These are phyloP conservation scores for Spinacia oleracea DNA, from an alignment of 179 eudicot species.

Conservation along the genomic window DNA sequence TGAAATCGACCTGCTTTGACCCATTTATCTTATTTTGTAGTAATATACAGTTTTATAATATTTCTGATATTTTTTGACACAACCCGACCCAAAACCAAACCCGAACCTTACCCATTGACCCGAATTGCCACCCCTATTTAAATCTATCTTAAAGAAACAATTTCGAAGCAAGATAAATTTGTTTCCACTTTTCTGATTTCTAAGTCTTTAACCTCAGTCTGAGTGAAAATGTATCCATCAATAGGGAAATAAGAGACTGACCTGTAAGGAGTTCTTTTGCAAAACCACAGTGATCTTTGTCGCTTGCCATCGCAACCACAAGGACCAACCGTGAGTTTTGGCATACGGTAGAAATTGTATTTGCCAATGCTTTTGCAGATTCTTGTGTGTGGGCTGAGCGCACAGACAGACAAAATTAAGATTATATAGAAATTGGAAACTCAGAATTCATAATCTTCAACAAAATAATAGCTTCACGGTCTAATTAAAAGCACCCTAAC, in stretches of 20 bases:
- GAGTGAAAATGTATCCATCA: background rate
- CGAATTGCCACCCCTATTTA: too few relatives aligned
- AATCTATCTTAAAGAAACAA: background rate
- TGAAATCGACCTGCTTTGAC: too few relatives aligned
- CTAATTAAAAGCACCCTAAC: background rate
- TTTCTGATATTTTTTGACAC: too few relatives aligned
- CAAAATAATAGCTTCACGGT: background rate
- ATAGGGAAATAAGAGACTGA: slow-evolving; percentile 16
- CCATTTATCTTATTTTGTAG: too few relatives aligned
- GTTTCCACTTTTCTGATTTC: background rate
- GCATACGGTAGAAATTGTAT: slow-evolving; percentile 55
- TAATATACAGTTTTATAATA: too few relatives aligned
- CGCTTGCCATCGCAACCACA: slow-evolving; percentile 96
- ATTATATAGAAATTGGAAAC: background rate
- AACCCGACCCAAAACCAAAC: too few relatives aligned
- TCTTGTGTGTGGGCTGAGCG: slow-evolving; percentile 91
- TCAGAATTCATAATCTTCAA: background rate
- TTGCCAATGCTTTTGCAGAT: slow-evolving; percentile 81
- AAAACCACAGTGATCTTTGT: slow-evolving; percentile 88
- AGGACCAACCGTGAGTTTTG: slow-evolving; percentile 52
- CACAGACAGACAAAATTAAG: slow-evolving; percentile 7
- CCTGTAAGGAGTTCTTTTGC: slow-evolving; percentile 75
- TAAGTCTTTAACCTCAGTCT: background rate
- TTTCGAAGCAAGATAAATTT: background rate
- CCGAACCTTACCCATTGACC: too few relatives aligned